Conservation (phyloP, 2,329 filamentous ascomycete genomes). For the Curvularia sp. region DNA sequence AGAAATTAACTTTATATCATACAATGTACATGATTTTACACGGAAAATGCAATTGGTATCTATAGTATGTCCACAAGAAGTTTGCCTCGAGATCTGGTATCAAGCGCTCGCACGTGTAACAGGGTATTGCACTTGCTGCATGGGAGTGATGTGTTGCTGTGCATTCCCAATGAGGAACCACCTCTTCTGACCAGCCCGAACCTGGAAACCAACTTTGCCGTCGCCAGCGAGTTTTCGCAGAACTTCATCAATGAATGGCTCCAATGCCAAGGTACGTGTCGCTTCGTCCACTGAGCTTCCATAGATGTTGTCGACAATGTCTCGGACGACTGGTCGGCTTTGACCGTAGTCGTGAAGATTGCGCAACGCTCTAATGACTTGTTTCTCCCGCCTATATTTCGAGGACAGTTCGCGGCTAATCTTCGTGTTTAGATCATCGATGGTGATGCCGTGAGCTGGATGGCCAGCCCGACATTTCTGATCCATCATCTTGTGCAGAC, state of each 20-base stretch:
- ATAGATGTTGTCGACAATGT: constrained; percentile 56
- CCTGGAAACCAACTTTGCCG: constrained; percentile 38
- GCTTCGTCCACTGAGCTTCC: constrained; percentile 50
- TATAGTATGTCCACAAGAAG: too few species aligned
- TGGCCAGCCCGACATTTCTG: constrained; percentile 53
- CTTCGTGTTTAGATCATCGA: constrained; percentile 50
- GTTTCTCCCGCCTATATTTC: constrained; percentile 53
- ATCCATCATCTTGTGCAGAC: constrained; percentile 43
- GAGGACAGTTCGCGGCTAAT: constrained; percentile 48
- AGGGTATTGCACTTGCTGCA: not conserved
- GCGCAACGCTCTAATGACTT: constrained; percentile 48
- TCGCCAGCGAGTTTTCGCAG: constrained; percentile 66
- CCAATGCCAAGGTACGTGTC: constrained; percentile 69
- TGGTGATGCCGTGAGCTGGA: constrained; percentile 55
- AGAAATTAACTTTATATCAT: not conserved
- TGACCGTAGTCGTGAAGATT: constrained; percentile 28
- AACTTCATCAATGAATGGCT: constrained; percentile 72
- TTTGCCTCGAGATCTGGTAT: too few species aligned
- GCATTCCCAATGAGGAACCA: constrained; percentile 26
- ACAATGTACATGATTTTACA: not conserved
- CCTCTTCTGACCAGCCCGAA: constrained; percentile 26
- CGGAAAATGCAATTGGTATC: not conserved
- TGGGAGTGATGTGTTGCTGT: not conserved
- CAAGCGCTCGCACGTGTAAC: constrained; percentile 3
- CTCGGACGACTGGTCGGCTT: constrained; percentile 49